Percentiles rank a stretch among this genome's conserved stretches.
phyloP scores from a whole-genome alignment of 2,329 filamentous ascomycete species.

The Hysterium pulicare region DNA sequence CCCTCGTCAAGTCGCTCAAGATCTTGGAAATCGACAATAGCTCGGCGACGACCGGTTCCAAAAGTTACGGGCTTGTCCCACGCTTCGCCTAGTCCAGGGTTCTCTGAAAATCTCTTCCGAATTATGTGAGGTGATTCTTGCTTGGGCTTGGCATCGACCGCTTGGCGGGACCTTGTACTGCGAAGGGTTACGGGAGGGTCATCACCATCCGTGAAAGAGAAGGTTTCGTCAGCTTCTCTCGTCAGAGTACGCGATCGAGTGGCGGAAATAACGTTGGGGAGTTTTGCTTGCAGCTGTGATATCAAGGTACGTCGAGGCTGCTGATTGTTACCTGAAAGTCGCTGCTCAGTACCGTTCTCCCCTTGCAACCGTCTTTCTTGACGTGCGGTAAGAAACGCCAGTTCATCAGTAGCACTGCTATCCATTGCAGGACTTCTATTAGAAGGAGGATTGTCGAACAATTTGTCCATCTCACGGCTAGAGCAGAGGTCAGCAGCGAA shows the following conservation, averaged over 20 bases:
- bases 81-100: conserved; percentile 21
- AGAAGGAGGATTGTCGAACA: neutral
- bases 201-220: neutral
- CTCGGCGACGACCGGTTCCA: conserved; percentile 58
- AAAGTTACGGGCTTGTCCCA: conserved; percentile 56
- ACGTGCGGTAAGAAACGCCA: neutral
- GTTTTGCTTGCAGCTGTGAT: neutral
- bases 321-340: neutral
- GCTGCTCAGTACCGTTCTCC: neutral
- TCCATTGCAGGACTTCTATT: neutral
- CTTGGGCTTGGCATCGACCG: neutral
- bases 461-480: neutral
- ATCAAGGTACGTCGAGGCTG: neutral
- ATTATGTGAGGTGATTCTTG: conserved; percentile 3
- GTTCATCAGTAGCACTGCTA: neutral
- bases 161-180: neutral
- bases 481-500: no score
- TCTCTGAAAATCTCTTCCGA: conserved; percentile 17
- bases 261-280: neutral
- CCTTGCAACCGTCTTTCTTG: neutral
- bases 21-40: conserved; percentile 68
- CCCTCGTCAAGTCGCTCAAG: conserved; percentile 76
- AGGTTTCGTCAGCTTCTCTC: neutral
- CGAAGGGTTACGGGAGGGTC: neutral
- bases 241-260: neutral